A percentile compares a stretch with the other conserved stretches of the same genome.
Conservation (phyloP, 768 basidiomycete species). For the Podaxis sp. region DNA sequence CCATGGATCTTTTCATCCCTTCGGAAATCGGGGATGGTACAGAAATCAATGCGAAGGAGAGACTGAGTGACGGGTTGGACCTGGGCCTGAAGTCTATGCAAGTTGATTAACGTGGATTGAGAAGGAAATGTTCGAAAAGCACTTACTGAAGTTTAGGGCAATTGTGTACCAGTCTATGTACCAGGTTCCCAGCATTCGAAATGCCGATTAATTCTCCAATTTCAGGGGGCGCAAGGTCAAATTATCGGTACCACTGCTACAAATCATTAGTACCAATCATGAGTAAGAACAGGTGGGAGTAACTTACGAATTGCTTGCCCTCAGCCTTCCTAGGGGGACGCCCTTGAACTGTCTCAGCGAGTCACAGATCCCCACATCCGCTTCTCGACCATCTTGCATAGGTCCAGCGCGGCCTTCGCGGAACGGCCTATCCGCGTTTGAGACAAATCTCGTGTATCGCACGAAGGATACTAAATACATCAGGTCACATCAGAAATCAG, state of each 20-base stretch:
- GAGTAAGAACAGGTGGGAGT: background rate
- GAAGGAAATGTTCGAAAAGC: background rate
- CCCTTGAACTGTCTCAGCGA: constrained; percentile 92
- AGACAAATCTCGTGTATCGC: constrained; percentile 98
- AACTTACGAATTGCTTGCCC: constrained; percentile 91
- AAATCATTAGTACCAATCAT: background rate
- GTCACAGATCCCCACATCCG: constrained; percentile 98
- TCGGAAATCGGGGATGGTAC: constrained; percentile 95
- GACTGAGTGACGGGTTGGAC: constrained; percentile 96
- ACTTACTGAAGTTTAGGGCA: constrained; percentile 93
- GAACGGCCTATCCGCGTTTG: constrained; percentile 95
- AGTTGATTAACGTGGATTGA: background rate
- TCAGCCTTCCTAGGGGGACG: constrained; percentile 87
- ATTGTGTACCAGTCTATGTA: constrained; percentile 90
- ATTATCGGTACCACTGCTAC: constrained; percentile 96
- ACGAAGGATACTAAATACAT: constrained; percentile 68
- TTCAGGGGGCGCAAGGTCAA: constrained; percentile 88
- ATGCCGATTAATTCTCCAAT: constrained; percentile 95
- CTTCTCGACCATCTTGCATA: constrained; percentile 97
- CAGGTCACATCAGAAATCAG: background rate
- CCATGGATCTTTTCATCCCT: constrained; percentile 98
- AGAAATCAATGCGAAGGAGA: constrained; percentile 87
- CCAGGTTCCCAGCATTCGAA: constrained; percentile 87
- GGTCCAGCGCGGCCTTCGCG: constrained; percentile 88
- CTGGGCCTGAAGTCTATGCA: constrained; percentile 79